Conservation (phyloP, 2,329 filamentous ascomycete genomes). For the Penicillium sclerotigenum region DNA sequence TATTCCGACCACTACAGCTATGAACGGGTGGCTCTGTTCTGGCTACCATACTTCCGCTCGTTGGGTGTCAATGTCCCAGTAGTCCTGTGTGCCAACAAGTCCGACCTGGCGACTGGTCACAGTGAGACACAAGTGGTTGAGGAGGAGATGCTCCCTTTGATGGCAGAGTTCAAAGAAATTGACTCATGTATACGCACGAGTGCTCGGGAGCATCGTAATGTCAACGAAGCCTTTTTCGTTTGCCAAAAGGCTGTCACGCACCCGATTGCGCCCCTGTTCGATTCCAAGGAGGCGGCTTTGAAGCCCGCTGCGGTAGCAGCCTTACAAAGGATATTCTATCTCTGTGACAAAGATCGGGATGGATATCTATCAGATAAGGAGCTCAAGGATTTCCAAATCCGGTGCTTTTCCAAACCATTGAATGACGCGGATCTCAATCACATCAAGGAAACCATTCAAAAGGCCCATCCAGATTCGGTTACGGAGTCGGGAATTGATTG, state of each 20-base stretch:
- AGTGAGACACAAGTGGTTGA: conserved; percentile 82
- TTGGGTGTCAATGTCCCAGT: conserved; percentile 98
- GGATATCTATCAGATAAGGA: conserved; percentile 86
- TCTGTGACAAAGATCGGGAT: conserved; percentile 95
- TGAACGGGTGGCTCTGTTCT: conserved; percentile 92
- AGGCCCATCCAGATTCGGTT: conserved; percentile 61
- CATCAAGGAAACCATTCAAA: conserved; percentile 83
- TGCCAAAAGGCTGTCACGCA: conserved; percentile 98
- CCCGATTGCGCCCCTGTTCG: conserved; percentile 92
- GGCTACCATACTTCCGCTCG: conserved; percentile 97
- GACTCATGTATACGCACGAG: conserved; percentile 96
- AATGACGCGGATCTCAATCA: conserved; percentile 78
- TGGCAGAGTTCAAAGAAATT: conserved; percentile 98
- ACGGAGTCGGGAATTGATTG: conserved; percentile 73
- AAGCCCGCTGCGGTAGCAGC: conserved; percentile 88
- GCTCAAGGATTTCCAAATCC: conserved; percentile 83
- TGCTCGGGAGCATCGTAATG: conserved; percentile 85
- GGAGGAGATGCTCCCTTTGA: conserved; percentile 96
- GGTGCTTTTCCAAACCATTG: conserved; percentile 86
- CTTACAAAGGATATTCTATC: conserved; percentile 85
- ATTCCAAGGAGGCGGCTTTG: conserved; percentile 84
- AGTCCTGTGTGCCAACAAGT: conserved; percentile 94
- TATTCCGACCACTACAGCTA: conserved; percentile 99
- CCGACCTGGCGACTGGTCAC: conserved; percentile 74
- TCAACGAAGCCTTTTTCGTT: conserved; percentile 95